A percentile compares a stretch with the other conserved stretches of the same genome.
These are phyloP conservation scores for Lentinula sp. DNA, from an alignment of 768 basidiomycete genomes.

Conservation along the genomic window DNA sequence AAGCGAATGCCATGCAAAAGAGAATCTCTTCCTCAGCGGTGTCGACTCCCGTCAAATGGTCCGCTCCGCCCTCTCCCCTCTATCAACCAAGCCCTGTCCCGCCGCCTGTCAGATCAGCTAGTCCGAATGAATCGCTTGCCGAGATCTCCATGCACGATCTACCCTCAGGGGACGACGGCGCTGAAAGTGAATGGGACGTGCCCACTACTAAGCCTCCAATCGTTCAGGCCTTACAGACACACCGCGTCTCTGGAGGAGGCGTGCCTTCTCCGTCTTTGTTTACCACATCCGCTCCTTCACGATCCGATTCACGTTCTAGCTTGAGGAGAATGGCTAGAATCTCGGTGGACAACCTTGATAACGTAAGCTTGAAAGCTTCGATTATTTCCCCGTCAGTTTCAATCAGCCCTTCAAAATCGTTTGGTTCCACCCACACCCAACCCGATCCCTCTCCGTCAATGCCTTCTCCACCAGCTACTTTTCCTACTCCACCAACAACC, in stretches of 20 bases:
- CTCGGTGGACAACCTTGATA: conserved; percentile 1
- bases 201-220: not conserved
- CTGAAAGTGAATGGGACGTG: conserved; percentile 3
- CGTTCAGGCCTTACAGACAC: not conserved
- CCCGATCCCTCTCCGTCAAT: not conserved
- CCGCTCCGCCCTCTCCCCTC: not conserved
- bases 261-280: not conserved
- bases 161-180: not conserved
- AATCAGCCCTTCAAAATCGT: not conserved
- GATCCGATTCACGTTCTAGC: not conserved
- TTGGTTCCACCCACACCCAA: not conserved
- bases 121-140: conserved; percentile 2
- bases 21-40: not conserved
- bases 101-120: not conserved
- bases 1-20: not conserved
- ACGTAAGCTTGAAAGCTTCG: not conserved
- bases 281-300: not conserved
- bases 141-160: conserved; percentile 5
- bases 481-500: not conserved
- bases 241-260: not conserved
- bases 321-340: not conserved
- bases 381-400: not conserved
- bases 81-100: not conserved
- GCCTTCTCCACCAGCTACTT: not conserved
- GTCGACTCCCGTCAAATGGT: not conserved